Evolutionary conservation across 2,329 filamentous ascomycete species (phyloP), one percentile per base, ranked within the genome.

Genomic region (Cryphonectria japonica): DNA sequence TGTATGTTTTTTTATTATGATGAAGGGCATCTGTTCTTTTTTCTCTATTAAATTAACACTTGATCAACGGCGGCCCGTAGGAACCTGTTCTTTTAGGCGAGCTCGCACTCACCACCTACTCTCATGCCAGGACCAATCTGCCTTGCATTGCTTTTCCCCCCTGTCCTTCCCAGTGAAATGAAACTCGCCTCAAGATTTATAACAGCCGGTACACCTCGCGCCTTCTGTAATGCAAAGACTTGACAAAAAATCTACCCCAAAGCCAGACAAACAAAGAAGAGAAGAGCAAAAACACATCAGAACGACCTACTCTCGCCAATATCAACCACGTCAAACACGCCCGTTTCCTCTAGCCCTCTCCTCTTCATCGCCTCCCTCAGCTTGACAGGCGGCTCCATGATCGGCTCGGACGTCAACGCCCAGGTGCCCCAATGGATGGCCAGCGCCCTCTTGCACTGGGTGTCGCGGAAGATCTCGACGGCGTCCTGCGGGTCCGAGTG

Each of bases 391-490:
- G 95, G 95, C 82, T 97, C 94, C 70, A 95, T 79, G 1, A 97
- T 92, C 71, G 95, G 92, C 80, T 98, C 95, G 72, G 89, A 86
- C 0, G 95, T 97, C 75, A 97, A 81, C 0, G 93, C 91, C 94
- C 95, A 98, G 0, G 92, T 91, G 2, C 94, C 95, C 94, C 95
- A 98, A 78, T 98, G 95, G 76, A 98, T 97, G 1, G 89, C 95
- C 83, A 98, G 85, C 32, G 94, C 95, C 26, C 83, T 85, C 76
- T 88, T 85, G 83, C 95, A 98, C 75, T 87, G 87, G 0, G 93
- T 97, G 76, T 98, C 95, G 8, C 85, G 80, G 80, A 97, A 97
- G 75, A 98, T 97, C 76, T 96, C 93, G 52, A 97, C 94, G 0
- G 91, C 88, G 78, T 98, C 95, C 75, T 89, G 91, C 0, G 95